Evolutionary conservation across 2,329 filamentous ascomycete genomes (phyloP), one percentile per base, ranked within the genome.

Genomic region (Sordariomycetes sp.): DNA sequence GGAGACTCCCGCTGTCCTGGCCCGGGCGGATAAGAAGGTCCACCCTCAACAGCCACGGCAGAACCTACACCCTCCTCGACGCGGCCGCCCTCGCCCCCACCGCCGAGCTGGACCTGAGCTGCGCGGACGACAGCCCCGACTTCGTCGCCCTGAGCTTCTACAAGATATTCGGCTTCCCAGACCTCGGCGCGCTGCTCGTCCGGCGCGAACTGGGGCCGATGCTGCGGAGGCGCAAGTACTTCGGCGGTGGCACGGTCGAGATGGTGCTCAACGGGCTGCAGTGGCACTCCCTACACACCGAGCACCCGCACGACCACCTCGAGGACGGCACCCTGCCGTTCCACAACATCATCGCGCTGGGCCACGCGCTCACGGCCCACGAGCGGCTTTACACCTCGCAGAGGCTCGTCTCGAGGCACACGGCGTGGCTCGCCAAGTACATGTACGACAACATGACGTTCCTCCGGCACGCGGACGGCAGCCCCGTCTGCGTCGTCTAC

Each of bases 161-260:
- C 74, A 99, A 97, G 70, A 92, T 97, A n/a, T 97, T 97, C 69
- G 93, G 94, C 1, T 97, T 97, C 63, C 93, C 93, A 0, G 90
- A 97, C 68, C 76, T 97, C 1, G 93, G 93, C 1, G 91, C 86
- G 1, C 73, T 99, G 59, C 84, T 97, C 34, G 84, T 97, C 14
- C 84, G 88, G 50, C 91, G 89, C 64, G 78, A 82, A 35, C 82
- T 88, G 14, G 83, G 81, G 7, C 69, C 78, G 46, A 68, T 87
- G 3, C 85, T 96, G 53, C 74, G 80, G 35, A 75, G 77, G 50
- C 82, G 90, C 60, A 85, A 76, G 61, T 99, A 95, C 66, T 99
- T 99, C 71, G 93, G 93, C 6, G 94, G 93, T 7, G 94, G 94
- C 3, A 97, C 93, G 0, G 93, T 97, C 0, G 91, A 96, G 65